Evolutionary conservation across 805 yeast genomes (phyloP).

Genomic region (Isabelozyma heimii): DNA sequence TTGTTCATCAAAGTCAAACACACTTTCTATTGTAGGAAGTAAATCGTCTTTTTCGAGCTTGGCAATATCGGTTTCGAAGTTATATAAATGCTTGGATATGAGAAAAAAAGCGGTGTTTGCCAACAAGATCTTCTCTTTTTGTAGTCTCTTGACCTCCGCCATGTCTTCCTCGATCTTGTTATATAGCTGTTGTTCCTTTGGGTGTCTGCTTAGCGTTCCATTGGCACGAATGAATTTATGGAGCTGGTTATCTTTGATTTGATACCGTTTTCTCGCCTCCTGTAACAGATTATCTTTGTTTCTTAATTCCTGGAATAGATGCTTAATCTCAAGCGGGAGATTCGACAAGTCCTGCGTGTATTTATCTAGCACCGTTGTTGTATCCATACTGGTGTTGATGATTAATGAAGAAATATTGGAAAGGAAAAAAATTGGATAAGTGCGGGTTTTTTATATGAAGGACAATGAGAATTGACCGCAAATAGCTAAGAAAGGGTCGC

Average conservation of each 20-base stretch:
- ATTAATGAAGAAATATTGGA: background rate
- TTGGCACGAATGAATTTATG: conserved; percentile 80
- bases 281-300: conserved; percentile 63
- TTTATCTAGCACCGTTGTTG: conserved; percentile 63
- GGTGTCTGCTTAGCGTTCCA: conserved; percentile 78
- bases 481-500: too few species aligned
- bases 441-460: background rate
- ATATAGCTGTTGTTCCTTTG: conserved; percentile 70
- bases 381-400: conserved; percentile 59
- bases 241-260: conserved; percentile 71
- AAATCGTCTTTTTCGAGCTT: conserved; percentile 79
- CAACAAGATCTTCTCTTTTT: conserved; percentile 72
- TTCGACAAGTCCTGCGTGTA: conserved; percentile 67
- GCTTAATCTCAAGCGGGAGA: conserved; percentile 82
- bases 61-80: conserved; percentile 72
- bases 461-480: background rate
- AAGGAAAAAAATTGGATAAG: background rate
- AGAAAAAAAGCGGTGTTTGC: conserved; percentile 83
- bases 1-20: conserved; percentile 17
- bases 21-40: conserved; percentile 52
- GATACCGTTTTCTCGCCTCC: conserved; percentile 64
- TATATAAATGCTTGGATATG: conserved; percentile 69
- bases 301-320: conserved; percentile 74
- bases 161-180: conserved; percentile 69
- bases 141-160: conserved; percentile 56